Percentiles rank a stretch among this genome's conserved stretches.
These are phyloP conservation scores for Geopyxis carbonaria DNA, from an alignment of 495 filamentous ascomycete genomes.

Conservation along the genomic window DNA sequence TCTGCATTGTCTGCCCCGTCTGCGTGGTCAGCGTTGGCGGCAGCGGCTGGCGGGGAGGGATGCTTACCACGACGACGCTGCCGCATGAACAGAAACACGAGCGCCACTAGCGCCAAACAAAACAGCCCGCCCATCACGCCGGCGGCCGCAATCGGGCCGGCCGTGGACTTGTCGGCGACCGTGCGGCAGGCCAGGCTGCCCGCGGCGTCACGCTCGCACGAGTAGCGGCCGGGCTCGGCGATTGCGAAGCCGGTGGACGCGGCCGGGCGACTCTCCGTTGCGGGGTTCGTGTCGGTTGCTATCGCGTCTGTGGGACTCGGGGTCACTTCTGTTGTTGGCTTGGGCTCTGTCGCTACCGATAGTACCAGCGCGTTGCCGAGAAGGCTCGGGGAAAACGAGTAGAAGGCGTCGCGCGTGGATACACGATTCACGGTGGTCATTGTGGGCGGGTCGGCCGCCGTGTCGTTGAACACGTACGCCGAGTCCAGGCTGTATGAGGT, in stretches of 20 bases:
- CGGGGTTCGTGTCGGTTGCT: not conserved
- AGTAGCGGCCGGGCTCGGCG: not conserved
- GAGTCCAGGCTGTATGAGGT: too few species aligned
- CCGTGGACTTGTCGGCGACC: not conserved
- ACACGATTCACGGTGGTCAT: too few species aligned
- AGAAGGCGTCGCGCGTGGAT: too few species aligned
- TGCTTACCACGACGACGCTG: too few species aligned
- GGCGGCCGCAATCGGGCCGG: not conserved
- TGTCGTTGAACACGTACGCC: too few species aligned
- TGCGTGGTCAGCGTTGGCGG: too few species aligned
- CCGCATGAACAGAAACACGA: constrained; percentile 2
- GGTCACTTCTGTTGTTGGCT: not conserved
- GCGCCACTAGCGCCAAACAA: not conserved
- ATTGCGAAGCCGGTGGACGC: not conserved
- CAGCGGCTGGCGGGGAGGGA: too few species aligned
- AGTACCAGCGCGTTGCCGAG: not conserved
- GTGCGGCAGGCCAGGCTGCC: not conserved
- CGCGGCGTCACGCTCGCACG: not conserved
- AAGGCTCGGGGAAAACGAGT: too few species aligned
- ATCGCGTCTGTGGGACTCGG: not conserved
- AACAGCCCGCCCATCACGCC: constrained; percentile 1
- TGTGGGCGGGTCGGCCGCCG: too few species aligned
- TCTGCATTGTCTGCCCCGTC: too few species aligned
- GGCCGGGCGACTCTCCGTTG: not conserved
- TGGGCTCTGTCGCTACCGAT: too few species aligned